A percentile compares a stretch with the other conserved stretches of the same genome.
Evolutionary conservation across 179 eudicot species (phyloP).

Genomic region (Gypsophila paniculata): DNA sequence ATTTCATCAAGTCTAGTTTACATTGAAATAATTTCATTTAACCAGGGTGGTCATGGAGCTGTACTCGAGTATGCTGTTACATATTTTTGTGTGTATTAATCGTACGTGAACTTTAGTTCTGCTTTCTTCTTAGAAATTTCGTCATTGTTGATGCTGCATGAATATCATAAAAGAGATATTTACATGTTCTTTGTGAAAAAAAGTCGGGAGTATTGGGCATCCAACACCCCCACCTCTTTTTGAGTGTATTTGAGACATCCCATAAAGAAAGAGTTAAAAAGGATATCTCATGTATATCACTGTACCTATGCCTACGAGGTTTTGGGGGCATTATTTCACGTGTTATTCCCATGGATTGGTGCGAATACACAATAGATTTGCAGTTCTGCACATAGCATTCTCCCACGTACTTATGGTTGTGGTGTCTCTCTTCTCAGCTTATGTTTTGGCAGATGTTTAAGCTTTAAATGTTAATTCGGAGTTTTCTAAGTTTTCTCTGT

Average conservation of each 20-base stretch:
- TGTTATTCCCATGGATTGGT: background rate
- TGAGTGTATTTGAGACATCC: background rate
- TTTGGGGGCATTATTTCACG: background rate
- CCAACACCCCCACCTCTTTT: background rate
- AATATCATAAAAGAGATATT: no score
- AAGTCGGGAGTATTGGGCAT: background rate
- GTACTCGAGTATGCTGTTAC: no score
- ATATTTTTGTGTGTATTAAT: background rate
- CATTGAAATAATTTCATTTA: no score
- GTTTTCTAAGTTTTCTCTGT: background rate
- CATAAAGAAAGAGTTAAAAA: background rate
- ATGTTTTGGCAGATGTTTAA: background rate
- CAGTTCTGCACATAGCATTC: background rate
- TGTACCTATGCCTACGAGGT: background rate
- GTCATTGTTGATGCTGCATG: no score
- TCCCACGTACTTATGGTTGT: background rate
- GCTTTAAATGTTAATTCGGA: background rate
- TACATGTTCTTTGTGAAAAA: background rate
- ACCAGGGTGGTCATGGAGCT: no score
- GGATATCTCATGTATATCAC: background rate
- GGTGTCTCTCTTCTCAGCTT: background rate
- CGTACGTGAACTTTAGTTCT: background rate
- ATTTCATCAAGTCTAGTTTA: no score
- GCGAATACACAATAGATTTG: background rate
- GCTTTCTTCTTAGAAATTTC: background rate